Conservation (phyloP, 192 early-diverging fungal genomes). For the Funneliformis geosporum region DNA sequence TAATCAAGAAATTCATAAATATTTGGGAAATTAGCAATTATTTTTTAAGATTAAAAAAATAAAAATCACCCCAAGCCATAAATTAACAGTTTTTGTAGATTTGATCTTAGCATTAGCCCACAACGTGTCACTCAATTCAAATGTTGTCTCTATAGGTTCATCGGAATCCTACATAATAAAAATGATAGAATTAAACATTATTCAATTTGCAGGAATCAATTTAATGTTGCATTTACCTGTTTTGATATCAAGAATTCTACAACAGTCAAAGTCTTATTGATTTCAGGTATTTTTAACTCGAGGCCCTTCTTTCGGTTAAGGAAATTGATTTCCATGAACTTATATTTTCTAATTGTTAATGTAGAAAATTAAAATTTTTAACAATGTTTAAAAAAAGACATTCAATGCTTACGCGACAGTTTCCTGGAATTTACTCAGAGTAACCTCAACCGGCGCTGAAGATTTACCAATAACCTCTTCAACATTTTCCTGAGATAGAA, state of each 20-base stretch:
- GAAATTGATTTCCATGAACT: slow-evolving; percentile 94
- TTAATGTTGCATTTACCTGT: slow-evolving; percentile 4
- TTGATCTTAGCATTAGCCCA: slow-evolving; percentile 83
- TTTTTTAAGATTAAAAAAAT: background rate
- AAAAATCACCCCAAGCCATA: slow-evolving; percentile 89
- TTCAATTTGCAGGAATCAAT: background rate
- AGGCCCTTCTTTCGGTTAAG: slow-evolving; percentile 80
- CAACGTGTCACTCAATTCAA: slow-evolving; percentile 94
- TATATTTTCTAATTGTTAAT: slow-evolving; percentile 78
- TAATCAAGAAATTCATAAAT: background rate
- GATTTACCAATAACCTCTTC: slow-evolving; percentile 76
- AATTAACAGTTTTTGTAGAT: slow-evolving; percentile 76
- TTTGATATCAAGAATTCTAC: slow-evolving; percentile 74
- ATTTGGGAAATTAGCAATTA: background rate
- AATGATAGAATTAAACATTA: background rate
- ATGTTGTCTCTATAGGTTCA: slow-evolving; percentile 78
- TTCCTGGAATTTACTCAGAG: slow-evolving; percentile 91
- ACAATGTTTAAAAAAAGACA: background rate
- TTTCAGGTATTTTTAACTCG: slow-evolving; percentile 94
- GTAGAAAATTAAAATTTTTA: background rate
- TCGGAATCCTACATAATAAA: slow-evolving; percentile 36
- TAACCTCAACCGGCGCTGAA: slow-evolving; percentile 74
- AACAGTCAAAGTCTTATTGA: slow-evolving; percentile 89
- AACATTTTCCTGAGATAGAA: slow-evolving; percentile 69
- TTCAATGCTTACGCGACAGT: slow-evolving; percentile 63